Conservation (phyloP, 2,329 filamentous ascomycete genomes). For the Apiospora kogelbergensis region DNA sequence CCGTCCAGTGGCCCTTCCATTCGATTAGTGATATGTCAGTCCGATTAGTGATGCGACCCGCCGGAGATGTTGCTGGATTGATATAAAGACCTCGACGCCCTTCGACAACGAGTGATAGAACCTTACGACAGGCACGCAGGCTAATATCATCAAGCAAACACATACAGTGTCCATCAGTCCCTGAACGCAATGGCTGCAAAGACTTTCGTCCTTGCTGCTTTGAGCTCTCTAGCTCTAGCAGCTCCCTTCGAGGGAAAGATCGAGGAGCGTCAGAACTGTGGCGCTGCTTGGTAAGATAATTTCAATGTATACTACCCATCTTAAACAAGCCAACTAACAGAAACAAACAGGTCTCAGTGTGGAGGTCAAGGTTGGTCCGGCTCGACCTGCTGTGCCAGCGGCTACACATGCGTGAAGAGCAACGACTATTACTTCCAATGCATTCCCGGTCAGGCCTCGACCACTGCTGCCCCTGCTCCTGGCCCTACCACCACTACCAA, state of each 20-base stretch:
- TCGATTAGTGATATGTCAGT: background rate
- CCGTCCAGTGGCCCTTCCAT: background rate
- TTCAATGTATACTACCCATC: too few species aligned
- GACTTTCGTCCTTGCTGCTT: conserved; percentile 33
- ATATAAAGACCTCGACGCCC: background rate
- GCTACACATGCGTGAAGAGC: conserved; percentile 34
- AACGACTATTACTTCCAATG: conserved; percentile 42
- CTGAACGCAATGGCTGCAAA: conserved; percentile 26
- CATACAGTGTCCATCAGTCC: background rate
- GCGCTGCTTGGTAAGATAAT: conserved; percentile 30
- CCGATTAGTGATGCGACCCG: background rate
- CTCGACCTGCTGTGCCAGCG: conserved; percentile 43
- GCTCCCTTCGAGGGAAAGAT: conserved; percentile 42
- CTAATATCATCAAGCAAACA: background rate
- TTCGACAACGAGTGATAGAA: background rate
- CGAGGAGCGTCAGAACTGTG: conserved; percentile 41
- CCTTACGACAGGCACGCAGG: background rate
- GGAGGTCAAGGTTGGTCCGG: conserved; percentile 46
- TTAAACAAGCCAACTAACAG: conserved; percentile 11
- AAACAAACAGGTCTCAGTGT: conserved; percentile 36
- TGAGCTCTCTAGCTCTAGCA: conserved; percentile 38
- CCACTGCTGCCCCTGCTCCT: background rate
- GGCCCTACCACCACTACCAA: background rate
- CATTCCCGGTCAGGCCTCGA: conserved; percentile 23
- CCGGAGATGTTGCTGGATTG: background rate